Evolutionary conservation across 2,329 filamentous ascomycete species (phyloP).

Genomic region (Fusarium chuoi): DNA sequence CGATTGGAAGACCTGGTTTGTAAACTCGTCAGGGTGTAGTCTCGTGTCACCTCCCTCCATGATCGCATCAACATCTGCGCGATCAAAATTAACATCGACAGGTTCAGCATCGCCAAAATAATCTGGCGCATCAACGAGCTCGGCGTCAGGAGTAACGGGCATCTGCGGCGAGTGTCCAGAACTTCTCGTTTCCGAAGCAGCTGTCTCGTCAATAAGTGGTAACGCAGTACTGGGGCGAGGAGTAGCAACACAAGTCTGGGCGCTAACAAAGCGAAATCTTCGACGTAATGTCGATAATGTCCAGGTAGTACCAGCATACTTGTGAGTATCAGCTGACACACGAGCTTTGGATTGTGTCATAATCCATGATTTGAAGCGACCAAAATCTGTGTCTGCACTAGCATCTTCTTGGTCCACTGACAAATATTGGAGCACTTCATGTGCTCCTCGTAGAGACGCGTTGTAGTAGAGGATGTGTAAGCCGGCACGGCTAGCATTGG

Average conservation of each 20-base stretch:
- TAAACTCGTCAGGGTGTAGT: constrained; percentile 55
- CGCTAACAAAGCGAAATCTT: constrained; percentile 75
- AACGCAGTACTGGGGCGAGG: constrained; percentile 54
- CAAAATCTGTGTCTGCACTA: constrained; percentile 60
- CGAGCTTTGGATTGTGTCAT: constrained; percentile 64
- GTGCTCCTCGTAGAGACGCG: constrained; percentile 68
- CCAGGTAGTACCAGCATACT: constrained; percentile 75
- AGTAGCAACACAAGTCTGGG: constrained; percentile 51
- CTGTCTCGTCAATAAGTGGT: constrained; percentile 50
- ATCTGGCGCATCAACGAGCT: constrained; percentile 49
- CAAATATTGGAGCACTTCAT: constrained; percentile 66
- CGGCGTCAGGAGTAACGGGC: constrained; percentile 48
- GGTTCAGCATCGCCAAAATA: constrained; percentile 55
- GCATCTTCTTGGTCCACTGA: constrained; percentile 59
- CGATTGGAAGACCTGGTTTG: constrained; percentile 53
- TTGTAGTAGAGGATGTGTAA: constrained; percentile 77
- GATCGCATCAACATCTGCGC: constrained; percentile 33
- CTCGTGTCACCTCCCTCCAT: constrained; percentile 42
- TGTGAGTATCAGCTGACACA: constrained; percentile 65
- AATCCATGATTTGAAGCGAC: constrained; percentile 76
- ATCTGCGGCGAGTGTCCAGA: constrained; percentile 52
- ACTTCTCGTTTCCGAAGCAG: constrained; percentile 48
- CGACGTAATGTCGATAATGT: constrained; percentile 75
- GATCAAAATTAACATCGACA: constrained; percentile 16
- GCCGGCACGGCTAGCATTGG: constrained; percentile 63